Evolutionary conservation across 2,329 filamentous ascomycete genomes (phyloP).

Genomic region (Arthrobotrys megalospora): DNA sequence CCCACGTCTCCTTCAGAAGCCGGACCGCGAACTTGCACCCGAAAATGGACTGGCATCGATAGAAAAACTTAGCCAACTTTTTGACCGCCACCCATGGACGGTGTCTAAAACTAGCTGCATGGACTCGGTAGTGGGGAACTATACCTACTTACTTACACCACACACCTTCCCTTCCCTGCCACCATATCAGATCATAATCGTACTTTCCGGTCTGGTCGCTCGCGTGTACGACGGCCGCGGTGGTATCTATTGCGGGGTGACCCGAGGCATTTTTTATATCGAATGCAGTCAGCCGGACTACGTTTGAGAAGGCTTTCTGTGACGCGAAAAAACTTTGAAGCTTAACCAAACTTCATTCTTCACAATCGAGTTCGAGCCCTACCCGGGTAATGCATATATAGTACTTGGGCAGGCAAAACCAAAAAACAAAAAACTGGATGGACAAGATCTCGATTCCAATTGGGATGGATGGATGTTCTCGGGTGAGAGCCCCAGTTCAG

Average conservation of each 20-base stretch:
- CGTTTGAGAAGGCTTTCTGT: constrained; percentile 28
- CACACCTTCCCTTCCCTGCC: constrained; percentile 40
- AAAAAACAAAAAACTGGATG: neutral
- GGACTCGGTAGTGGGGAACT: constrained; percentile 43
- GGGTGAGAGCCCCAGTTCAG: constrained; percentile 20
- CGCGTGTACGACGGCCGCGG: constrained; percentile 28
- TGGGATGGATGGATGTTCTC: constrained; percentile 25
- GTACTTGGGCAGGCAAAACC: neutral
- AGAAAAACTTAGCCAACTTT: constrained; percentile 2
- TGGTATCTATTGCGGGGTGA: constrained; percentile 40
- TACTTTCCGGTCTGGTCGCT: constrained; percentile 47
- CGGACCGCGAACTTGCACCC: constrained; percentile 56
- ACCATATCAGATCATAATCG: constrained; percentile 60
- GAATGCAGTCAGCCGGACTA: constrained; percentile 29
- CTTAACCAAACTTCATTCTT: constrained; percentile 11
- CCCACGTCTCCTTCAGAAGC: constrained; percentile 42
- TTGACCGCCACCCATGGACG: constrained; percentile 26
- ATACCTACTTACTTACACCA: constrained; percentile 13
- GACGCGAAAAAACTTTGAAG: constrained; percentile 31
- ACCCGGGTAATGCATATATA: neutral
- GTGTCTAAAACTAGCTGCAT: constrained; percentile 34
- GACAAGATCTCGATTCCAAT: constrained; percentile 22
- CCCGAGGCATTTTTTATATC: constrained; percentile 59
- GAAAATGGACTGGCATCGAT: constrained; percentile 56
- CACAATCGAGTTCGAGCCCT: neutral